Evolutionary conservation across 1,139 yeast species (phyloP), one percentile per base, ranked within the genome.

Genomic region (Diutina pseudorugosa): DNA sequence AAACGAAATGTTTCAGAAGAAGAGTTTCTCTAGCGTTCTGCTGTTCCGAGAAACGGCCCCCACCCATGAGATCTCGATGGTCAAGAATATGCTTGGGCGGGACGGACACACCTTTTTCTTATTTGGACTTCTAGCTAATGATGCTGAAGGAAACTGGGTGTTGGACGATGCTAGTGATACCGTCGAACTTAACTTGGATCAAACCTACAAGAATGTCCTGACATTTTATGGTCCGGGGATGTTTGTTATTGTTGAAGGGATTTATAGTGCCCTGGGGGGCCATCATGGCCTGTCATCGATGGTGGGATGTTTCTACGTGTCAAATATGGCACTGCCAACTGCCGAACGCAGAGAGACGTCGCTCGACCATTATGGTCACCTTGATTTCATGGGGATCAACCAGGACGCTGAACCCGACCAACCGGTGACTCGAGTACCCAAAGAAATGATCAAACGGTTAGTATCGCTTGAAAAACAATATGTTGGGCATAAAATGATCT

Each of bases 321-420:
- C 86, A 41, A 78, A 85, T 14, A 73, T 91, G 52, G 87, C 87
- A 1, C 96, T 89, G 55, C 98, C 98, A 1, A 91, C 95, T 0
- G 85, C 90, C 2, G 98, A 93, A 63, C 73, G 79, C 58, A 72
- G 98, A 55, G 83, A 77, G 16, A 65, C 62, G 1, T 75, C 94
- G 0, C 63, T 83, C 53, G 91, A 83, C 44, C 82, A 83, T 1
- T 83, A 81, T 57, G 97, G 96, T 1, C 77, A 85, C 59, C 62
- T 88, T 23, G 98, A 93, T 64, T 83, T 89, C 59, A 70, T 86
- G 61, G 93, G 95, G 1, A 72, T 85, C n/a, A 69, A 71, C 51
- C 70, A 71, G 55, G 73, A 75, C 60, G 58, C 14, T 52, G 40
- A 78, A 87, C 56, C 71, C 88, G 6, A 89, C 85, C 63, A 75